These are phyloP conservation scores for Neofusicoccum parvum DNA, from an alignment of 2,329 filamentous ascomycete species.

Conservation along the genomic window DNA sequence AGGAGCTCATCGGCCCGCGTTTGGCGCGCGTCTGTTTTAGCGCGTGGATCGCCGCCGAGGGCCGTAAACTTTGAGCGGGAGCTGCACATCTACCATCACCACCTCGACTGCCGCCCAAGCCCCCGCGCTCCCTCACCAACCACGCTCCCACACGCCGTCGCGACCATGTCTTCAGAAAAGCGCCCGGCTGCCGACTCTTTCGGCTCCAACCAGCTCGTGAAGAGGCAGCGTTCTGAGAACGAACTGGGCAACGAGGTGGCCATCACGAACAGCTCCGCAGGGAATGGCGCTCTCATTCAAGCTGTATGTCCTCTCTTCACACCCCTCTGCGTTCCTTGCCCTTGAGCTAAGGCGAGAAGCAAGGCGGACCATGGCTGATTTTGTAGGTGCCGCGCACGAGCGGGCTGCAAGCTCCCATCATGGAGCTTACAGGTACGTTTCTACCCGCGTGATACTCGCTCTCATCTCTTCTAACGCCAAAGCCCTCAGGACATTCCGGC, in stretches of 20 bases:
- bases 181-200: conserved; percentile 85
- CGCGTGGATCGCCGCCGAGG: conserved; percentile 14
- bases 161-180: conserved; percentile 84
- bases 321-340: not conserved
- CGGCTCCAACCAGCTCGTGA: conserved; percentile 78
- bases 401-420: conserved; percentile 83
- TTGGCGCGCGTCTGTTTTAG: conserved; percentile 1
- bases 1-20: conserved; percentile 17
- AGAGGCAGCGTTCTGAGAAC: conserved; percentile 77
- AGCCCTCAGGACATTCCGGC: conserved; percentile 61
- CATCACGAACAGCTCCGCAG: conserved; percentile 57
- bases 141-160: not conserved
- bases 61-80: conserved; percentile 20
- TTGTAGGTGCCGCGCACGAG: conserved; percentile 75
- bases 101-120: not conserved
- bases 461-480: conserved; percentile 22
- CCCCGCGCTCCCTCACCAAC: not conserved
- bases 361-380: conserved; percentile 33
- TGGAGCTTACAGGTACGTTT: conserved; percentile 79
- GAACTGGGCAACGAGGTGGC: conserved; percentile 57
- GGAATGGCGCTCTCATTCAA: conserved; percentile 67
- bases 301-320: conserved; percentile 55
- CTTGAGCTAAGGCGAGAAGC: conserved; percentile 28
- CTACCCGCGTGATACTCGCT: not conserved
- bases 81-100: conserved; percentile 1